These are phyloP conservation scores for Aspergillus nidulans DNA, from an alignment of 495 filamentous ascomycete genomes.

Conservation along the genomic window DNA sequence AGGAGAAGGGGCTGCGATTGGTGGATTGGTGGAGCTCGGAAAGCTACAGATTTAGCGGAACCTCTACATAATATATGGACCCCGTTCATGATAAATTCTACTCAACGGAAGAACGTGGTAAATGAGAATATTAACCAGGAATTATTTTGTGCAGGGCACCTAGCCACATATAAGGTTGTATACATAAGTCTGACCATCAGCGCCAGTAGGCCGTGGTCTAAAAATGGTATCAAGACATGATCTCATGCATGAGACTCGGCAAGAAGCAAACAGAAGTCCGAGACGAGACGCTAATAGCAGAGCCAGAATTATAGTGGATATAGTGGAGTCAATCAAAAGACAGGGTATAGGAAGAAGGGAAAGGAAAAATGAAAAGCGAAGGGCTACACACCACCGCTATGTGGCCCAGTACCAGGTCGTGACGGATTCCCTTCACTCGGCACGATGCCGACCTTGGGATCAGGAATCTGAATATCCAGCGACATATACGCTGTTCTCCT, in stretches of 20 bases:
- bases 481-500: conserved; percentile 85
- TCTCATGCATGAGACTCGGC: conserved; percentile 9
- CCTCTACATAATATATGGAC: neutral
- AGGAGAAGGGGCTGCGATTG: neutral
- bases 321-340: conserved; percentile 9
- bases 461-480: conserved; percentile 80
- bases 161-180: neutral
- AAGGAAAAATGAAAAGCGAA: conserved; percentile 1
- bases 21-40: neutral
- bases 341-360: conserved; percentile 9
- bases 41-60: no score
- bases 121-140: no score
- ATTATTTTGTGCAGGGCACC: neutral
- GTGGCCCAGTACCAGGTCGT: conserved; percentile 36
- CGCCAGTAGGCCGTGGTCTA: neutral
- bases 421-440: conserved; percentile 37
- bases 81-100: no score
- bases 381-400: conserved; percentile 25
- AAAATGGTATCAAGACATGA: conserved; percentile 20
- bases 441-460: conserved; percentile 62
- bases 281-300: conserved; percentile 9
- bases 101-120: no score
- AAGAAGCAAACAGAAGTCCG: conserved; percentile 4
- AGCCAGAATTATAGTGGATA: neutral
- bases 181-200: neutral